A percentile compares a stretch with the other conserved stretches of the same genome.
These are phyloP conservation scores for Nakazawaea ambrosiae DNA, from an alignment of 805 yeast species.

Conservation along the genomic window DNA sequence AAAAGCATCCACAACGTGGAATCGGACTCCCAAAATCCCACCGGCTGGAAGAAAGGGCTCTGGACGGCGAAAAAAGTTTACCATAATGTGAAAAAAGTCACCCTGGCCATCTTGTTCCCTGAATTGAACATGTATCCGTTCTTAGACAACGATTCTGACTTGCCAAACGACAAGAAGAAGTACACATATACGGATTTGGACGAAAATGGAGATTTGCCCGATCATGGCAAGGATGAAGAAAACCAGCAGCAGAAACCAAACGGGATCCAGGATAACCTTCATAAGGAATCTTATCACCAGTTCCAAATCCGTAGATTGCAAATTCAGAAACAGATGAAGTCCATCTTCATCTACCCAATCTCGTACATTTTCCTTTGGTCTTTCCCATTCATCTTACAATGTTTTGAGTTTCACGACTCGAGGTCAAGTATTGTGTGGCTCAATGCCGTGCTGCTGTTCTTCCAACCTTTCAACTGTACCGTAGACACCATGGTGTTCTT, in stretches of 20 bases:
- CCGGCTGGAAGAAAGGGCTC: background rate
- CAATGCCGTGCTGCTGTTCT: constrained; percentile 59
- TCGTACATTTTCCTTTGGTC: constrained; percentile 79
- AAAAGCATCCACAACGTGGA: constrained; percentile 3
- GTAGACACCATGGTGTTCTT: constrained; percentile 73
- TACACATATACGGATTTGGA: constrained; percentile 1
- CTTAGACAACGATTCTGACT: background rate
- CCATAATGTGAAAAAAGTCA: background rate
- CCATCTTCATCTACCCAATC: constrained; percentile 77
- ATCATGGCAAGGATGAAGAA: background rate
- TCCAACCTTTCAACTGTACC: constrained; percentile 75
- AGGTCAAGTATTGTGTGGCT: constrained; percentile 46
- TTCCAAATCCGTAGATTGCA: constrained; percentile 57
- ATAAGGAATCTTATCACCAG: constrained; percentile 51
- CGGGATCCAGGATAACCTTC: constrained; percentile 26
- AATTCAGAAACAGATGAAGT: constrained; percentile 71
- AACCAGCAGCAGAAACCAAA: background rate
- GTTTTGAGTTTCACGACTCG: constrained; percentile 43
- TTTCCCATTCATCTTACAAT: constrained; percentile 66
- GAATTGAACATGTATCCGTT: constrained; percentile 7
- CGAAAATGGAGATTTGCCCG: constrained; percentile 3
- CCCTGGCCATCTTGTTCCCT: constrained; percentile 6
- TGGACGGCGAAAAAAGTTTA: background rate
- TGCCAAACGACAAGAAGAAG: background rate
- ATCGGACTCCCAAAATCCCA: background rate